A percentile compares a stretch with the other conserved stretches of the same genome.
These are phyloP conservation scores for Toxicodendron radicans DNA, from an alignment of 345 rosid species.

Conservation along the genomic window DNA sequence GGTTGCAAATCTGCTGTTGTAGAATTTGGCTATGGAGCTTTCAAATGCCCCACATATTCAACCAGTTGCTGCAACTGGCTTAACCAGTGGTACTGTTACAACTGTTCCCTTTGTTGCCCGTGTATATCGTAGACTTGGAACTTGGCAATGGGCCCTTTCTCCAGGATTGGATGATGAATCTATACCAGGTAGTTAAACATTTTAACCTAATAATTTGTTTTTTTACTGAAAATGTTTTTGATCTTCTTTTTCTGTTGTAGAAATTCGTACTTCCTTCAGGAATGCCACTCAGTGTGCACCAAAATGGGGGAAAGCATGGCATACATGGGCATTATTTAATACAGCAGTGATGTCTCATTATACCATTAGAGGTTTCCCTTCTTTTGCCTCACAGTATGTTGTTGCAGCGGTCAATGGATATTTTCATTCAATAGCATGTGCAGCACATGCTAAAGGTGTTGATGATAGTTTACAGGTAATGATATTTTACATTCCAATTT, in stretches of 20 bases:
- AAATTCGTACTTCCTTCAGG: conserved; percentile 69
- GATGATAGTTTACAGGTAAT: conserved; percentile 97
- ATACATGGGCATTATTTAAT: conserved; percentile 94
- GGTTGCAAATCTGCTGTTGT: conserved; percentile 21
- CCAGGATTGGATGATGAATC: conserved; percentile 90
- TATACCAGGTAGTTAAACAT: conserved; percentile 58
- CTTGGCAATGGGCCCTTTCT: conserved; percentile 88
- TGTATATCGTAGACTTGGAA: conserved; percentile 80
- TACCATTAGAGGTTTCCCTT: conserved; percentile 58
- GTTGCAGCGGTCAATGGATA: conserved; percentile 97
- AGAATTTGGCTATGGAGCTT: conserved; percentile 78
- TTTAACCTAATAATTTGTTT: not conserved
- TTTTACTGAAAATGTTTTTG: conserved; percentile 1
- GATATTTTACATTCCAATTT: not conserved
- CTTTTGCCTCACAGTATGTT: conserved; percentile 69
- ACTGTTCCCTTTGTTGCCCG: conserved; percentile 81
- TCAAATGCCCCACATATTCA: conserved; percentile 60
- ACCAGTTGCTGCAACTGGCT: conserved; percentile 45
- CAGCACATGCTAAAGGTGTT: conserved; percentile 91
- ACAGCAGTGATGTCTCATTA: conserved; percentile 98
- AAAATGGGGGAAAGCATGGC: conserved; percentile 98
- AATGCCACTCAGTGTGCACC: conserved; percentile 76
- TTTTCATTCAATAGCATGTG: conserved; percentile 95
- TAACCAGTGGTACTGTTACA: conserved; percentile 44
- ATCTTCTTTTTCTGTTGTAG: conserved; percentile 35